Evolutionary conservation across 2,329 filamentous ascomycete species (phyloP).

Genomic region (Monilinia fructigena): DNA sequence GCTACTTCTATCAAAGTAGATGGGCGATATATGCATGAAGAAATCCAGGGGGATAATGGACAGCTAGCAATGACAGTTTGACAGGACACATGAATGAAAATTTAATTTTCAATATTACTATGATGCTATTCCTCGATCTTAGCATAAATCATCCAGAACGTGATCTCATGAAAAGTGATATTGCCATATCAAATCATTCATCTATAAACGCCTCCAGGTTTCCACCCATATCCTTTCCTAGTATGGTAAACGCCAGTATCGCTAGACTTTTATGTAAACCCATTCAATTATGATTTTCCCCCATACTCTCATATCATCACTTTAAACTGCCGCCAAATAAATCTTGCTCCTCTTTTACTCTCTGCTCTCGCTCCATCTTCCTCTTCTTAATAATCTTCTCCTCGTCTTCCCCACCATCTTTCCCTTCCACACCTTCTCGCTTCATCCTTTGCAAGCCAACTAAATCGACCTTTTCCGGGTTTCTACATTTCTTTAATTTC

Average conservation of each 20-base stretch:
- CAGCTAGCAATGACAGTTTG: neutral
- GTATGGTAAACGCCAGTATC: slow-evolving; percentile 28
- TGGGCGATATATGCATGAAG: neutral
- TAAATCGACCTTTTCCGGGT: slow-evolving; percentile 71
- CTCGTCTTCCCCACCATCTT: slow-evolving; percentile 36
- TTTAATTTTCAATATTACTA: neutral
- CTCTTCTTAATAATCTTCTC: slow-evolving; percentile 42
- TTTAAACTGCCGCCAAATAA: slow-evolving; percentile 37
- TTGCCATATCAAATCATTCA: neutral
- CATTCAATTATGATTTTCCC: slow-evolving; percentile 14
- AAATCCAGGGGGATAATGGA: neutral
- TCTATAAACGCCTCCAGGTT: slow-evolving; percentile 12
- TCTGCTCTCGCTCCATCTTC: slow-evolving; percentile 45
- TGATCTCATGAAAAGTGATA: neutral
- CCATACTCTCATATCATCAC: slow-evolving; percentile 27
- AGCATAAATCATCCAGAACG: slow-evolving; percentile 5
- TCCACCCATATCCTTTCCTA: neutral
- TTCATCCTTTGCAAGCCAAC: slow-evolving; percentile 62
- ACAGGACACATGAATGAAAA: slow-evolving; percentile 1
- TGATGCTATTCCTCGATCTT: slow-evolving; percentile 4
- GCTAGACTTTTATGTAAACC: slow-evolving; percentile 27
- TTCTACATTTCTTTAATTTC: slow-evolving; percentile 71
- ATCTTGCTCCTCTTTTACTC: slow-evolving; percentile 39
- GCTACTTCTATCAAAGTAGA: slow-evolving; percentile 3
- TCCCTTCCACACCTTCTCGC: slow-evolving; percentile 45